These are phyloP conservation scores for Penicillium crustosum DNA, from an alignment of 2,329 filamentous ascomycete genomes.

Conservation along the genomic window DNA sequence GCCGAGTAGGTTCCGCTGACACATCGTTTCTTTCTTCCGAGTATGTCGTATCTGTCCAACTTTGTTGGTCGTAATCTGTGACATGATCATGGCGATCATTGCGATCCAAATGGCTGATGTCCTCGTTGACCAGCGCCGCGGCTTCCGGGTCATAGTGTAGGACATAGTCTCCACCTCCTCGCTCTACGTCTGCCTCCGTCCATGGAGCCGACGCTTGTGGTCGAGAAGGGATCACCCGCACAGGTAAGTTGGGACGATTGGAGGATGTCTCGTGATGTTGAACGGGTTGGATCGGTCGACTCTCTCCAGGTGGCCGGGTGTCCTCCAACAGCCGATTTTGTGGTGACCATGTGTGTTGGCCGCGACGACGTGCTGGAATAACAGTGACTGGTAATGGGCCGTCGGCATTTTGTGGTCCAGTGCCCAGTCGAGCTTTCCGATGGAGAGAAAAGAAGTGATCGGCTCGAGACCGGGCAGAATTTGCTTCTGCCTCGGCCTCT, in stretches of 20 bases:
- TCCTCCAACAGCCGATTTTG: conserved; percentile 31
- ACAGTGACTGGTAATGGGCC: conserved; percentile 57
- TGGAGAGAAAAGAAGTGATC: conserved; percentile 52
- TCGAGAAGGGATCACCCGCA: conserved; percentile 61
- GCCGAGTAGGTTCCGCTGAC: neutral
- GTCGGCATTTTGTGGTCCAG: conserved; percentile 39
- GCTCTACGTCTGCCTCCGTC: conserved; percentile 45
- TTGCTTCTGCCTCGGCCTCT: conserved; percentile 20
- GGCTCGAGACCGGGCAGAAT: conserved; percentile 47
- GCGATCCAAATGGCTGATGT: conserved; percentile 12
- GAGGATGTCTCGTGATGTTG: neutral
- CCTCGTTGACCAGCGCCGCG: conserved; percentile 38
- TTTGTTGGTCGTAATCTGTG: conserved; percentile 14
- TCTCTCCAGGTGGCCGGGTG: conserved; percentile 10
- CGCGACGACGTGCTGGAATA: conserved; percentile 59
- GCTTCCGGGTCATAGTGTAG: conserved; percentile 42
- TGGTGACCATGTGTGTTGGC: conserved; percentile 57
- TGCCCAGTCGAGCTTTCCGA: conserved; percentile 43
- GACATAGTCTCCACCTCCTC: conserved; percentile 30
- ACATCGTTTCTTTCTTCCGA: conserved; percentile 16
- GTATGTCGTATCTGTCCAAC: conserved; percentile 20
- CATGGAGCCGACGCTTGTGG: conserved; percentile 55
- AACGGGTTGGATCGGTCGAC: neutral
- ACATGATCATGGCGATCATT: conserved; percentile 8
- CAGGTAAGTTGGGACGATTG: conserved; percentile 38